Evolutionary conservation across 2,329 filamentous ascomycete genomes (phyloP).

Genomic region (Cercospora canescens): DNA sequence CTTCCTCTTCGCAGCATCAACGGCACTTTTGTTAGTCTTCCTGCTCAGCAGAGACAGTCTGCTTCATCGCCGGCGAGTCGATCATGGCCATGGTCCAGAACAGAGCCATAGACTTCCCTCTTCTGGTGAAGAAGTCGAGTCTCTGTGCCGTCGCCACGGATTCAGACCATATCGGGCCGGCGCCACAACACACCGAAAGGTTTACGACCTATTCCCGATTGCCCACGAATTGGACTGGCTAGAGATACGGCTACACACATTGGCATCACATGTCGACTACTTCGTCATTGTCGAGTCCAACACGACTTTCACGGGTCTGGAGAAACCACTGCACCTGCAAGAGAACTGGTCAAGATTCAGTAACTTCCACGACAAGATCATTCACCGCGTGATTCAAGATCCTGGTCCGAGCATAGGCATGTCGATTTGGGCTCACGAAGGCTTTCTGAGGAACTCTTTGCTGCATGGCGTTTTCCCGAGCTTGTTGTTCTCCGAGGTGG

Average conservation of each 20-base stretch:
- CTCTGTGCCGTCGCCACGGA: not conserved
- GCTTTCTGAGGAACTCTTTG: conserved; percentile 58
- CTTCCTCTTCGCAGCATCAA: not conserved
- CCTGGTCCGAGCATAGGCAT: conserved; percentile 44
- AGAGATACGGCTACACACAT: conserved; percentile 62
- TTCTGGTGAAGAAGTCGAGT: not conserved
- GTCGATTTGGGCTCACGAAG: conserved; percentile 54
- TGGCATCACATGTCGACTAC: conserved; percentile 62
- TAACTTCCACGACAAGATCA: conserved; percentile 60
- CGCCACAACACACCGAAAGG: conserved; percentile 43
- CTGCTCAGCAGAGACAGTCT: not conserved
- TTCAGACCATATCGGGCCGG: not conserved
- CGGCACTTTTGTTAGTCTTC: not conserved
- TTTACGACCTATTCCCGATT: conserved; percentile 64
- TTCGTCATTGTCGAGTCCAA: conserved; percentile 63
- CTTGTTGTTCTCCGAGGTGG: conserved; percentile 45
- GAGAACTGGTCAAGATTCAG: conserved; percentile 55
- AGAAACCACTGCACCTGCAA: conserved; percentile 56
- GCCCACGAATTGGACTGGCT: conserved; percentile 66
- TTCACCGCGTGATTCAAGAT: conserved; percentile 55
- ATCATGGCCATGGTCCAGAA: not conserved
- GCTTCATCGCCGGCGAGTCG: not conserved
- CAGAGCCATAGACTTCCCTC: not conserved
- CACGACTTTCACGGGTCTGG: conserved; percentile 58
- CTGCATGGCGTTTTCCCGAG: conserved; percentile 57